Conservation (phyloP, 306 rosid species). For the Geum urbanum region DNA sequence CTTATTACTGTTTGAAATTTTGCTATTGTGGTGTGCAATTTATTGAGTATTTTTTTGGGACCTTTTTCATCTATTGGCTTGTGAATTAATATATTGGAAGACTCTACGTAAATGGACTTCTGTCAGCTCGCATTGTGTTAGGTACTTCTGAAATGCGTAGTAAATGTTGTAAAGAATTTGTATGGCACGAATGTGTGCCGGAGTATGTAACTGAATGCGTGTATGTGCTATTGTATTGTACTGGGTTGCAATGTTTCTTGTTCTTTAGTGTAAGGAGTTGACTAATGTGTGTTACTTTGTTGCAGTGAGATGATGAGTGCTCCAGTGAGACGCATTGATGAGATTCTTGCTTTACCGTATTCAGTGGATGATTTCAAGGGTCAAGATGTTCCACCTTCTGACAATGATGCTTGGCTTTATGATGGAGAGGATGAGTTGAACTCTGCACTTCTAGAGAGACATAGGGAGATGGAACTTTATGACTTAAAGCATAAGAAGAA, state of each 20-base stretch:
- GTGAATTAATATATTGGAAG: background rate
- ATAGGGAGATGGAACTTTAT: slow-evolving; percentile 76
- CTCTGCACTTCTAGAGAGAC: slow-evolving; percentile 76
- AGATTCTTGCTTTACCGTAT: slow-evolving; percentile 62
- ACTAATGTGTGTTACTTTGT: slow-evolving; percentile 24
- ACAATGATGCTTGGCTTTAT: slow-evolving; percentile 84
- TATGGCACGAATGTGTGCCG: background rate
- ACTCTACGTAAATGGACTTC: background rate
- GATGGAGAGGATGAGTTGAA: slow-evolving; percentile 80
- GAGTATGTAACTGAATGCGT: background rate
- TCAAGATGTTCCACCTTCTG: slow-evolving; percentile 72
- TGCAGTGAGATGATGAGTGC: slow-evolving; percentile 78
- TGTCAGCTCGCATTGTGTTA: background rate
- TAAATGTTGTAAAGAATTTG: background rate
- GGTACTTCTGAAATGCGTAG: background rate
- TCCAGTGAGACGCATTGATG: slow-evolving; percentile 87
- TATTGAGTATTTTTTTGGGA: too few relatives aligned
- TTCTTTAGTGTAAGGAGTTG: slow-evolving; percentile 10
- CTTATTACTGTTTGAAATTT: background rate
- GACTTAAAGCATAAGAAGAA: slow-evolving; percentile 57
- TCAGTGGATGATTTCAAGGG: slow-evolving; percentile 56
- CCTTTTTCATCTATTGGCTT: background rate
- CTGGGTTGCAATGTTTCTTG: background rate
- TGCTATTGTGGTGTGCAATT: background rate
- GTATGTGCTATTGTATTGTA: background rate